phyloP scores from a whole-genome alignment of 164 flowering plant species.

The Stephania yunnanensis region DNA sequence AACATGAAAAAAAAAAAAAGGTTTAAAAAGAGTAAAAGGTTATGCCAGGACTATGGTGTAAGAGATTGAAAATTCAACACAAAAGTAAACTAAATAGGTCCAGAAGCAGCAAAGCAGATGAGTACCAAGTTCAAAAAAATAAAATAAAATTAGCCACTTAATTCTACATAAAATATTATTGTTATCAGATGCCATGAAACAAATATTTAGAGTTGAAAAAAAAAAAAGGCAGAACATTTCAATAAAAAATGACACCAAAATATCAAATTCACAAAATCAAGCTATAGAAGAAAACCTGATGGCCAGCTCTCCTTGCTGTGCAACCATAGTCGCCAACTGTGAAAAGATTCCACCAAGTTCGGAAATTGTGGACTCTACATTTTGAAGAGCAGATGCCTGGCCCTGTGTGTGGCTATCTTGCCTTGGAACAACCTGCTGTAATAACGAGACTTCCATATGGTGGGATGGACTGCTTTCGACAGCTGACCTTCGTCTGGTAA shows the following conservation, averaged over 20 bases:
- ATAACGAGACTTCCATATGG: conserved; percentile 66
- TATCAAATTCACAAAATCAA: conserved; percentile 1
- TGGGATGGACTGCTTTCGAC: conserved; percentile 55
- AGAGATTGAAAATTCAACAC: not conserved
- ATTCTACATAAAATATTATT: not conserved
- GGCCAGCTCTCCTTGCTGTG: conserved; percentile 85
- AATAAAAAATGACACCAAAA: not conserved
- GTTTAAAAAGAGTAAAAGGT: not conserved
- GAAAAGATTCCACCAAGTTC: conserved; percentile 85
- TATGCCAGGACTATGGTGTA: not conserved
- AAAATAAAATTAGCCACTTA: not conserved
- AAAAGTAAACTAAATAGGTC: not conserved
- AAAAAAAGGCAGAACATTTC: not conserved
- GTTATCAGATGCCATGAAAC: not conserved
- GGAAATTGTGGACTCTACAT: conserved; percentile 83
- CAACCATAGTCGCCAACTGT: conserved; percentile 85
- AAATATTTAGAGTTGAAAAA: not conserved
- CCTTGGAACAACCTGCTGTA: conserved; percentile 76
- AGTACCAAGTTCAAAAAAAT: not conserved
- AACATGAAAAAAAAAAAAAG: not conserved
- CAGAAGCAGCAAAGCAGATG: not conserved
- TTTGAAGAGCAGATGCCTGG: conserved; percentile 72
- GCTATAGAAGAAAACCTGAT: conserved; percentile 49
- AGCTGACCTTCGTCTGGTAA: conserved; percentile 63
- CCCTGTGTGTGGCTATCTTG: conserved; percentile 53